Evolutionary conservation across 257 asterid species (phyloP).

Genomic region (Solanum bulbocastanum): DNA sequence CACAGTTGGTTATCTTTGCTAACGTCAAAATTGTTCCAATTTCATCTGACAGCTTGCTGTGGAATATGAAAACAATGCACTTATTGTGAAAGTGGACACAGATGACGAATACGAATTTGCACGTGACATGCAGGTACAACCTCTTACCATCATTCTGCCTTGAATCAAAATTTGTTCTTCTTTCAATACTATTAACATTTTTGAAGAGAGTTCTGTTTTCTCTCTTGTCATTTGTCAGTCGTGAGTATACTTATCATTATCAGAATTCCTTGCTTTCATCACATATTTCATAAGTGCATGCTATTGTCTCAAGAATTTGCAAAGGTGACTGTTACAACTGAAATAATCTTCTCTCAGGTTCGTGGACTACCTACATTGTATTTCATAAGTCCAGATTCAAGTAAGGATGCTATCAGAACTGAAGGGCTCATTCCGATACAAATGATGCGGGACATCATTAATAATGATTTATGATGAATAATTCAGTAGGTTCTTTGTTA

Average conservation of each 20-base stretch:
- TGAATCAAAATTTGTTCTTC: not conserved
- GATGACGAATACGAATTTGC: conserved; percentile 92
- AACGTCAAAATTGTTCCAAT: not conserved
- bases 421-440: conserved; percentile 96
- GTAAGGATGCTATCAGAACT: conserved; percentile 80
- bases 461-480: conserved; percentile 56
- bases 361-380: conserved; percentile 84
- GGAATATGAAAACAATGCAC: conserved; percentile 72
- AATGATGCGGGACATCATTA: conserved; percentile 81
- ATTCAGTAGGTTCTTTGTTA: not conserved
- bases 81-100: conserved; percentile 88
- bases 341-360: conserved; percentile 43
- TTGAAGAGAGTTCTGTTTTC: not conserved
- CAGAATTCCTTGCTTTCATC: not conserved
- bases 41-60: conserved; percentile 78
- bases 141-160: not conserved
- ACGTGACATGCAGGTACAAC: conserved; percentile 77
- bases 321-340: not conserved
- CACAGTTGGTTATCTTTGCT: not conserved
- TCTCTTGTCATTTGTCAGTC: not conserved
- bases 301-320: not conserved
- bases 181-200: not conserved
- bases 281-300: not conserved
- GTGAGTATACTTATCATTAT: not conserved
- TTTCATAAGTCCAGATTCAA: conserved; percentile 87